phyloP scores from a whole-genome alignment of 169 alveolate species.

The Theileria equi region DNA sequence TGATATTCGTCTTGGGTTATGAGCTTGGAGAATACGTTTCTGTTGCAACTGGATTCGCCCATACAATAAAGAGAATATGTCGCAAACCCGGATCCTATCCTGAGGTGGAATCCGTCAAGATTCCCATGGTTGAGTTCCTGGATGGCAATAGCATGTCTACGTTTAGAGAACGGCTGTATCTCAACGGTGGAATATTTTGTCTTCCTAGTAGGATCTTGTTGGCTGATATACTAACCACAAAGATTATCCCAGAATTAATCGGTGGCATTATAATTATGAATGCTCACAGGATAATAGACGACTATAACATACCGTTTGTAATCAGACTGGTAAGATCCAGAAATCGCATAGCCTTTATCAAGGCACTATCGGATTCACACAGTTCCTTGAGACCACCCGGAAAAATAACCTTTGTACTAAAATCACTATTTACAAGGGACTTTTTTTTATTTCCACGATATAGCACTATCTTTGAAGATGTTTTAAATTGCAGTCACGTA shows the following conservation, averaged over 20 bases:
- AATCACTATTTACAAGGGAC: conserved; percentile 41
- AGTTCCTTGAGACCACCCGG: conserved; percentile 11
- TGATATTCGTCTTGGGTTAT: conserved; percentile 48
- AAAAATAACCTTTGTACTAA: conserved; percentile 34
- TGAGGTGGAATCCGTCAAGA: not conserved
- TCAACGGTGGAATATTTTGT: conserved; percentile 49
- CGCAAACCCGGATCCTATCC: not conserved
- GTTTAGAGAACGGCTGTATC: conserved; percentile 51
- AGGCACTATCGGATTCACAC: conserved; percentile 49
- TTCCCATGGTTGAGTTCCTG: conserved; percentile 43
- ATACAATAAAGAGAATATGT: conserved; percentile 19
- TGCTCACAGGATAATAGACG: conserved; percentile 58
- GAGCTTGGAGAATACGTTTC: conserved; percentile 30
- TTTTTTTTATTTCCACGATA: conserved; percentile 51
- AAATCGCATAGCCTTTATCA: conserved; percentile 55
- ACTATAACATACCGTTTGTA: conserved; percentile 53
- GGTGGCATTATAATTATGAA: conserved; percentile 53
- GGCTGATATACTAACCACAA: conserved; percentile 43
- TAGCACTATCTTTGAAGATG: conserved; percentile 16
- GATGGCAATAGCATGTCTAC: conserved; percentile 40
- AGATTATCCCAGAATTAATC: conserved; percentile 41
- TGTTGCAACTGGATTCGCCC: conserved; percentile 15
- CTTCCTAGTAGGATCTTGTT: conserved; percentile 40
- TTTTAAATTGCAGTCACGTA: conserved; percentile 25
- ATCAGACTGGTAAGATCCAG: conserved; percentile 37